A percentile compares a stretch with the other conserved stretches of the same genome.
These are phyloP conservation scores for Fomitopsis serialis DNA, from an alignment of 768 basidiomycete species.

Conservation along the genomic window DNA sequence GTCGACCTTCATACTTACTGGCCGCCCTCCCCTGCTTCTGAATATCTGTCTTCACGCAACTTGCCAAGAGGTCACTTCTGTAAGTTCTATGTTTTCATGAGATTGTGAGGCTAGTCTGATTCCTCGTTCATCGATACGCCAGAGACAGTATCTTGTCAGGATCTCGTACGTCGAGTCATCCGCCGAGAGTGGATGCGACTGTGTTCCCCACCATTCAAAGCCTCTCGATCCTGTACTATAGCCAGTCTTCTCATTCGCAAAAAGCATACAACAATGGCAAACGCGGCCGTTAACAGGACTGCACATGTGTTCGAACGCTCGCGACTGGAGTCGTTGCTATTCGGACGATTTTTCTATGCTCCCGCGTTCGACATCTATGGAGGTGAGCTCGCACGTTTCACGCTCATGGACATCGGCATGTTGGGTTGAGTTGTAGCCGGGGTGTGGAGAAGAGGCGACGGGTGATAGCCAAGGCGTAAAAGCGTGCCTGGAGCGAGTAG, in stretches of 20 bases:
- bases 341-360: constrained; percentile 93
- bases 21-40: too few relatives aligned
- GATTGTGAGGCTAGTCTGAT: not conserved
- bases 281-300: constrained; percentile 60
- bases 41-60: too few relatives aligned
- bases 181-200: not conserved
- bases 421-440: not conserved
- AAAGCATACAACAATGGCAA: constrained; percentile 10
- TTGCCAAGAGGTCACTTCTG: too few relatives aligned
- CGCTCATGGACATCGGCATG: not conserved
- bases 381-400: constrained; percentile 46
- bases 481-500: not conserved
- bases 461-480: not conserved
- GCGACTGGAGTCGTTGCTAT: constrained; percentile 79
- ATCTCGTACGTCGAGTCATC: not conserved
- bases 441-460: not conserved
- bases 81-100: not conserved
- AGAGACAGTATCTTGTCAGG: not conserved
- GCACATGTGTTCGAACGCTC: constrained; percentile 85
- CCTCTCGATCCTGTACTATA: too few relatives aligned
- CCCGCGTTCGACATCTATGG: constrained; percentile 99
- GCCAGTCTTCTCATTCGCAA: too few relatives aligned
- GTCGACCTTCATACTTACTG: too few relatives aligned
- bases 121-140: not conserved
- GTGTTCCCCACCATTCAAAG: not conserved